A percentile compares a stretch with the other conserved stretches of the same genome.
Evolutionary conservation across 2,329 filamentous ascomycete species (phyloP).

Genomic region (Ascochyta koolunga): DNA sequence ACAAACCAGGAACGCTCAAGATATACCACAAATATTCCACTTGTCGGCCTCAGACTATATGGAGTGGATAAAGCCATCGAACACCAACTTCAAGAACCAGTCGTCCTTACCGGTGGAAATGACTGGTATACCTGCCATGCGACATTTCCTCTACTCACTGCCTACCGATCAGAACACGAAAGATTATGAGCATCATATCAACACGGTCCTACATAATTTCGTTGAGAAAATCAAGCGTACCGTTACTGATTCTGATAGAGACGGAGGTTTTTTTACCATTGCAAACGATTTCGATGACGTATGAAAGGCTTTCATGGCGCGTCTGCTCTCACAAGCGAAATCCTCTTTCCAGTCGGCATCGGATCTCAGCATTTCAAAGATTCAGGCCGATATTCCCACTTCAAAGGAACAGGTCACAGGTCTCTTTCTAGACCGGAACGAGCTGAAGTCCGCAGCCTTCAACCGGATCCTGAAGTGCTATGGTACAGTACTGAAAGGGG

Average conservation of each 20-base stretch:
- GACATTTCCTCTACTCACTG: conserved; percentile 18
- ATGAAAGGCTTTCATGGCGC: neutral
- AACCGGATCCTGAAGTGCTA: conserved; percentile 21
- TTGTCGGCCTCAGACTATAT: conserved; percentile 27
- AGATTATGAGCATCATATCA: conserved; percentile 20
- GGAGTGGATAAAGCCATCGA: conserved; percentile 21
- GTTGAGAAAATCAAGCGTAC: conserved; percentile 22
- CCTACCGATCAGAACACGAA: conserved; percentile 22
- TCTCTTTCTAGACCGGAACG: conserved; percentile 13
- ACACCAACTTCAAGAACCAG: conserved; percentile 18
- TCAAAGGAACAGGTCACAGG: conserved; percentile 14
- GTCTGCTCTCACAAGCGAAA: neutral
- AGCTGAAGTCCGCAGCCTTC: conserved; percentile 15
- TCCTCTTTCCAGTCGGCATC: neutral
- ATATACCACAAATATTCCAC: conserved; percentile 15
- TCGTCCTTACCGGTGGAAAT: conserved; percentile 16
- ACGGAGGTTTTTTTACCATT: conserved; percentile 21
- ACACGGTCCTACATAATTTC: conserved; percentile 7
- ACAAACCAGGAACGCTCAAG: neutral
- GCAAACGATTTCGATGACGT: conserved; percentile 20
- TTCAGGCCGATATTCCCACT: neutral
- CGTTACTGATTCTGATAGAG: conserved; percentile 14
- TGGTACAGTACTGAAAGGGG: conserved; percentile 17
- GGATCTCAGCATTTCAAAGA: neutral
- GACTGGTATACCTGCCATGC: conserved; percentile 26